A percentile compares a stretch with the other conserved stretches of the same genome.
Conservation (phyloP, 768 basidiomycete species). For the Tricholoma matsutake region DNA sequence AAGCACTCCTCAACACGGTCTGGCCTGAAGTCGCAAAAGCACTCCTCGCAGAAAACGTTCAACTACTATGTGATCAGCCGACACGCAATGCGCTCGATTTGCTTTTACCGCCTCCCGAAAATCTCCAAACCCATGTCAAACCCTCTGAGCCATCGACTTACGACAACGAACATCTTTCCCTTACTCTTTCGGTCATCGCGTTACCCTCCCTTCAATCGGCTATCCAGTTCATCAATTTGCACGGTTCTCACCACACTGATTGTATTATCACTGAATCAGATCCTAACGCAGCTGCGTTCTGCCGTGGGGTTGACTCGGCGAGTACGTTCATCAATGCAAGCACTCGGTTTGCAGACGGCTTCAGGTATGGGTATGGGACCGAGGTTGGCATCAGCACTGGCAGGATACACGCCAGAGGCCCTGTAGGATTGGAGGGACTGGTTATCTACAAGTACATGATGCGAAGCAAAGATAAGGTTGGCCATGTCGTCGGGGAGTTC, state of each 20-base stretch:
- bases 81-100: constrained; percentile 55
- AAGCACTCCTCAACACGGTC: constrained; percentile 60
- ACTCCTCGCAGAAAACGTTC: constrained; percentile 66
- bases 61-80: constrained; percentile 73
- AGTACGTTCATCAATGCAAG: constrained; percentile 94
- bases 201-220: constrained; percentile 72
- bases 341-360: constrained; percentile 95
- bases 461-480: constrained; percentile 65
- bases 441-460: constrained; percentile 97
- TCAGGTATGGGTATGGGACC: constrained; percentile 94
- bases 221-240: constrained; percentile 85
- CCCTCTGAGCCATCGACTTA: constrained; percentile 65
- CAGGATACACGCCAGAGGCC: constrained; percentile 93
- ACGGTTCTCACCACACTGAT: constrained; percentile 96
- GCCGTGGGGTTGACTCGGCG: constrained; percentile 85
- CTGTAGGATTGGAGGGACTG: constrained; percentile 90
- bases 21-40: constrained; percentile 82
- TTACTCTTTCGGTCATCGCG: constrained; percentile 77
- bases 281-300: constrained; percentile 65
- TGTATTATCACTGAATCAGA: constrained; percentile 84
- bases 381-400: constrained; percentile 98
- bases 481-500: constrained; percentile 88
- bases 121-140: constrained; percentile 45
- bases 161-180: constrained; percentile 83
- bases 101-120: constrained; percentile 32